A percentile compares a stretch with the other conserved stretches of the same genome.
These are phyloP conservation scores for Candida qinlingensis DNA, from an alignment of 805 yeast species.

Conservation along the genomic window DNA sequence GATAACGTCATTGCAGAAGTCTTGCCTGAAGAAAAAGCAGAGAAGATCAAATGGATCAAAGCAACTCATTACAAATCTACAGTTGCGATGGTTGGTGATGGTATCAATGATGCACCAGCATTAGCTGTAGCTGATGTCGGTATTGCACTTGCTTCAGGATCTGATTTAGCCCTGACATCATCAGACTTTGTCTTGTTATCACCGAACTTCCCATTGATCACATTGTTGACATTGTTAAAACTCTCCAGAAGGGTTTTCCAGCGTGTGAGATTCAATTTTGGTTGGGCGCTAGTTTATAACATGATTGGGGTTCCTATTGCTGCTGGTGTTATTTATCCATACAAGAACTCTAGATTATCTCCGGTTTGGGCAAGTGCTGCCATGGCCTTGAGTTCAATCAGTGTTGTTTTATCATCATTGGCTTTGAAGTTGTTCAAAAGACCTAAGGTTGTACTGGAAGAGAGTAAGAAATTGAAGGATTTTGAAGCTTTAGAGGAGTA, in stretches of 20 bases:
- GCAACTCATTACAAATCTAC: conserved; percentile 28
- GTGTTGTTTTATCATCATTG: conserved; percentile 54
- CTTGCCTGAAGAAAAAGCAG: conserved; percentile 68
- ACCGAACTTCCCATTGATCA: conserved; percentile 42
- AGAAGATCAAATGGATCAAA: conserved; percentile 51
- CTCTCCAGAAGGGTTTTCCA: conserved; percentile 44
- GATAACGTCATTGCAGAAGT: conserved; percentile 62
- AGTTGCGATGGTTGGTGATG: conserved; percentile 78
- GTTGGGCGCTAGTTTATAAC: conserved; percentile 56
- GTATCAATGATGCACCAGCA: conserved; percentile 81
- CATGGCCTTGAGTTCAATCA: conserved; percentile 55
- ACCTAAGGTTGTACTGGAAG: conserved; percentile 14
- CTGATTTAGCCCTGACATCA: conserved; percentile 69
- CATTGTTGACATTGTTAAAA: conserved; percentile 51
- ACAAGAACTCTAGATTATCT: conserved; percentile 44
- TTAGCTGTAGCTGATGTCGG: conserved; percentile 73
- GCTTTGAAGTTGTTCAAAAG: conserved; percentile 45
- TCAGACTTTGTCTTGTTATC: conserved; percentile 67
- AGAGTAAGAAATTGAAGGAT: conserved; percentile 8
- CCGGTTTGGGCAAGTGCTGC: conserved; percentile 69
- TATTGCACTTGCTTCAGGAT: conserved; percentile 69
- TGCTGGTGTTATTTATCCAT: conserved; percentile 61
- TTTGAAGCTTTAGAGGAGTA: conserved; percentile 12
- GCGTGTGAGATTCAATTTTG: conserved; percentile 52
- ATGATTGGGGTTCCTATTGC: conserved; percentile 56